Evolutionary conservation across 2,329 filamentous ascomycete genomes (phyloP), one percentile per base, ranked within the genome.

Genomic region (Xylaria sp.): DNA sequence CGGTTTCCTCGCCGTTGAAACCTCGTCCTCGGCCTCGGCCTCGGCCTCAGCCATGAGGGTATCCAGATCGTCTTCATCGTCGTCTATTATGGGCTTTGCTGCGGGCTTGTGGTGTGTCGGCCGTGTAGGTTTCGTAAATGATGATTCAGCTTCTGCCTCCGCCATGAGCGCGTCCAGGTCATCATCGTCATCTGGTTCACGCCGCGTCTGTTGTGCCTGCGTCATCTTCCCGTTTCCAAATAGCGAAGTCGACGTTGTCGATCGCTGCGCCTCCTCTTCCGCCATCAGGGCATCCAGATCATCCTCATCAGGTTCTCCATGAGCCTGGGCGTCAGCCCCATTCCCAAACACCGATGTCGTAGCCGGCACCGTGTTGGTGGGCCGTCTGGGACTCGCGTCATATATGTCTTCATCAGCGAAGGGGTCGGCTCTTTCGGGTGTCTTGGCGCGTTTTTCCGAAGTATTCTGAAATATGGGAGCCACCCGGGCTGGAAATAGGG

Each of bases 271-370:
- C 62, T 81, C 79, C 3, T 79, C 79, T 67, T 85, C 82, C 0
- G 81, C 82, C 72, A 85, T 84, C 10, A 85, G 67, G 9, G 81
- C 82, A 56, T 85, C 82, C 2, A 85, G 56, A 48, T 83, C 80
- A 49, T 79, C 76, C 2, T 81, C 80, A 37, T 73, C 71, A 0
- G 72, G 72, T 15, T 70, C 61, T 8, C 40, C 72, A 35, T 31
- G 58, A 54, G 46, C 52, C 43, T 43, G 41, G 19, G 23, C 23
- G 64, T 19, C 68, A 35, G 43, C 71, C 35, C 41, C 62, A 61
- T 64, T 69, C 23, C 71, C 68, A 43, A 70, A 72, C 19, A 71
- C 10, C 9, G 70, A 71, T 9, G 58, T 54, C 6, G 54, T 47
- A 13, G 54, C 35, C 13, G 71, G 70, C 2, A 69, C 64, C 1